Evolutionary conservation across 2,329 filamentous ascomycete species (phyloP).

Genomic region (Monosporascus cannonballus): DNA sequence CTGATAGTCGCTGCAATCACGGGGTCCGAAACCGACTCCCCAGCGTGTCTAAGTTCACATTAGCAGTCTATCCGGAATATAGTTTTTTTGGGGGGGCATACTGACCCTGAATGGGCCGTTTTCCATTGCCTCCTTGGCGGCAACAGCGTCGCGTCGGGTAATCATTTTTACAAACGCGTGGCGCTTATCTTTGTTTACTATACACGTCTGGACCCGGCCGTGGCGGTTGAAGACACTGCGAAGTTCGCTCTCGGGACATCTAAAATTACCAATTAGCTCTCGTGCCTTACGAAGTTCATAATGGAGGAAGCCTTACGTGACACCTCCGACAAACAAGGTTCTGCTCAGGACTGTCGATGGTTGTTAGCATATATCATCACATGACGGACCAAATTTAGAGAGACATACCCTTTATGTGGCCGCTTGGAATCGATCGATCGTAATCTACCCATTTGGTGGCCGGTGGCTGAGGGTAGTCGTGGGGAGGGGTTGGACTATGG

Average conservation of each 20-base stretch:
- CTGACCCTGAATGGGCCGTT: constrained; percentile 67
- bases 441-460: constrained; percentile 68
- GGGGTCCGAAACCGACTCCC: constrained; percentile 94
- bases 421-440: constrained; percentile 66
- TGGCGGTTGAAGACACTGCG: constrained; percentile 73
- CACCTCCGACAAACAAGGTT: constrained; percentile 93
- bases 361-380: constrained; percentile 8
- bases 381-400: neutral
- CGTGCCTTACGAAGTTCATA: constrained; percentile 1
- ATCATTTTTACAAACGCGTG: constrained; percentile 99
- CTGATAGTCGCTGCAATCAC: constrained; percentile 94
- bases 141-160: constrained; percentile 75
- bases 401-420: constrained; percentile 66
- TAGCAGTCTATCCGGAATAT: constrained; percentile 4
- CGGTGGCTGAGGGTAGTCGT: constrained; percentile 26
- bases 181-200: constrained; percentile 95
- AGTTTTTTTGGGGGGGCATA: constrained; percentile 15
- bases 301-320: constrained; percentile 55
- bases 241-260: constrained; percentile 74
- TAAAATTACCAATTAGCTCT: constrained; percentile 30
- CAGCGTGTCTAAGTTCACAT: constrained; percentile 66
- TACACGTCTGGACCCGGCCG: constrained; percentile 91
- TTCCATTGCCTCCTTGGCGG: constrained; percentile 84
- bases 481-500: constrained; percentile 53
- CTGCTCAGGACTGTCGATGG: constrained; percentile 70